Base-by-base conservation (phyloP, 192 early-diverging fungal species). In the Rhizophagus sp. region DNA sequence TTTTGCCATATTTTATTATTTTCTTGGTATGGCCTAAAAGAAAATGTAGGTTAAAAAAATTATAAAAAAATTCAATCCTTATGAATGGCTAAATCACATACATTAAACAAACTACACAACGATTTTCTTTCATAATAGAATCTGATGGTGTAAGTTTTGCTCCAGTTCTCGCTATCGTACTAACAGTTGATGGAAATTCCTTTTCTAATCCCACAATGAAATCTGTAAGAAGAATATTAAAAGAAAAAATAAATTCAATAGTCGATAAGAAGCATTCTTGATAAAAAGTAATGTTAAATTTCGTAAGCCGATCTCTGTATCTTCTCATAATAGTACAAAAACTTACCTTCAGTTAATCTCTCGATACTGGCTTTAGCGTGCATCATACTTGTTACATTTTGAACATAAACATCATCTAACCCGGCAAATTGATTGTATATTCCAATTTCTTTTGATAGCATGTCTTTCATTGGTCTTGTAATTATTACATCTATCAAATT, bases 101-200 rank as follows among this genome's bases (percentile, higher is more conserved):
- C 96, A 83, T 90, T 68, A 82, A 86, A 84, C 95, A 96, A 22
- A 89, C 82, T 24, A 88, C 87, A 85, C 88, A 96, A 34, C 82
- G 87, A 44, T 82, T 78, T 1, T 81, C 47, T 4, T 84, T 85
- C 69, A 86, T 74, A n/a, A 82, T 81, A 15, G 85, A 86, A 33
- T 87, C 86, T 8, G 85, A 85, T 22, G 91, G 86, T 72, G 89
- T 89, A 36, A 97, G 82, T 80, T 96, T 97, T 39, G 88, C 86
- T 41, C 91, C 93, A 0, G 96, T 98, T 50, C 95, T 87, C 39
- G 90, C 88, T 12, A 98, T 91, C 1, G 96, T 98, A 36, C 90
- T 90, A 5, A 93, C 94, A 2, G 95, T 97, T 10, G 95, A 94
- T 2, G 94, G 90, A 81, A 95, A 98, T 69, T 93, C 94, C 10